A percentile compares a stretch with the other conserved stretches of the same genome.
phyloP scores from a whole-genome alignment of 768 basidiomycete species.

The Cantharellus cinnabarinus region DNA sequence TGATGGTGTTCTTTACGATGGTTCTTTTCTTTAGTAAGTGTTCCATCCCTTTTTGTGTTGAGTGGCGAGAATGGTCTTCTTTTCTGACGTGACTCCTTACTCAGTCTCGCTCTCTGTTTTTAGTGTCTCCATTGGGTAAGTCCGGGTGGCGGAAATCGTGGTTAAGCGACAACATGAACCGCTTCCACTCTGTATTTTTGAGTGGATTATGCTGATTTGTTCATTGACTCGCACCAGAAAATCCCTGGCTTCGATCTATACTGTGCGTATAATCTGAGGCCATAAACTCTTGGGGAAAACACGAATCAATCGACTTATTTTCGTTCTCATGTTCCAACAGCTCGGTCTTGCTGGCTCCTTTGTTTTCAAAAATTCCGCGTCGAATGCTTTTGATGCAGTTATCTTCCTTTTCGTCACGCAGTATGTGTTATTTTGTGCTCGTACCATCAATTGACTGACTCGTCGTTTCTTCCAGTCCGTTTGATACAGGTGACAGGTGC shows the following conservation, averaged over 20 bases:
- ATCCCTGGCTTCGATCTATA: neutral
- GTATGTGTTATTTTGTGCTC: constrained; percentile 22
- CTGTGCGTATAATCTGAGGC: neutral
- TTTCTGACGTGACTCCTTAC: neutral
- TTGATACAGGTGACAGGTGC: constrained; percentile 66
- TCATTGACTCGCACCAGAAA: neutral
- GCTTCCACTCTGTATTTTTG: no score
- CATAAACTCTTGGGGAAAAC: no score
- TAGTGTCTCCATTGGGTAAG: constrained; percentile 21
- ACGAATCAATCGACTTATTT: neutral
- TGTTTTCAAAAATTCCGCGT: constrained; percentile 57
- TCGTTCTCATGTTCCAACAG: neutral
- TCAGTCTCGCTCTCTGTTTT: constrained; percentile 48
- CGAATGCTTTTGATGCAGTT: constrained; percentile 55
- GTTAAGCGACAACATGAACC: no score
- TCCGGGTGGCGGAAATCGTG: neutral
- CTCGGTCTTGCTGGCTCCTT: constrained; percentile 57
- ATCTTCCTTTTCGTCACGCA: constrained; percentile 72
- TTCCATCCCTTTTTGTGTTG: neutral
- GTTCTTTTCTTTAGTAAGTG: constrained; percentile 37
- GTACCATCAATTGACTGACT: neutral
- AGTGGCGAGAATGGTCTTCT: neutral
- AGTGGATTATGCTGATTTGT: neutral
- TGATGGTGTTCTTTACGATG: constrained; percentile 40
- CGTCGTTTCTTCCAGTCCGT: constrained; percentile 29